Evolutionary conservation across 257 asterid genomes (phyloP).

Genomic region (Solanum peruvianum): DNA sequence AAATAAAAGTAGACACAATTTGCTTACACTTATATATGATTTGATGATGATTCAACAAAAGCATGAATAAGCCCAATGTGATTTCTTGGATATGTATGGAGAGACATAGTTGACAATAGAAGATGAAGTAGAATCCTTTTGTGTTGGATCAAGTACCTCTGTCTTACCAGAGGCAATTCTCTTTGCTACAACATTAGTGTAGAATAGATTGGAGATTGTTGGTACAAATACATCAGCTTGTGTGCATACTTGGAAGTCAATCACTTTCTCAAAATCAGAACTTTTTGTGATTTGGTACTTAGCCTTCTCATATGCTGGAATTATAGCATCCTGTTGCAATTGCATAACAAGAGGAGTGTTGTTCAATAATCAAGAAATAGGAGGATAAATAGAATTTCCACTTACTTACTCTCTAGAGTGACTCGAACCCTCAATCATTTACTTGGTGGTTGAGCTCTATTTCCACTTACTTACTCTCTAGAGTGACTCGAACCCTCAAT

Average conservation of each 20-base stretch:
- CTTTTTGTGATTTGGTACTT: slow-evolving; percentile 2
- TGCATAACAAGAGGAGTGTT: not conserved
- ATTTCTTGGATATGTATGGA: slow-evolving; percentile 24
- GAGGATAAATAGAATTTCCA: too few species aligned
- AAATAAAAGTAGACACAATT: not conserved
- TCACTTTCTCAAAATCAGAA: slow-evolving; percentile 17
- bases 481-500: not conserved
- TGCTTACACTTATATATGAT: not conserved
- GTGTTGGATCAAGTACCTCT: slow-evolving; percentile 23
- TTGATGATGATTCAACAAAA: slow-evolving; percentile 23
- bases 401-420: not conserved
- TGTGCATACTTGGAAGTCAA: slow-evolving; percentile 35
- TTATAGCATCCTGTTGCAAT: slow-evolving; percentile 31
- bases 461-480: too few species aligned
- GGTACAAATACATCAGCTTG: slow-evolving; percentile 40
- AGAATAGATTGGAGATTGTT: slow-evolving; percentile 20
- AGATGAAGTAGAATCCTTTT: slow-evolving; percentile 8
- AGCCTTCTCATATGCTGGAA: slow-evolving; percentile 19
- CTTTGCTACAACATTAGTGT: slow-evolving; percentile 31
- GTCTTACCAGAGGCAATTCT: slow-evolving; percentile 49
- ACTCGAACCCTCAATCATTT: not conserved
- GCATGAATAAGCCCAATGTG: slow-evolving; percentile 42
- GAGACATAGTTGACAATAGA: slow-evolving; percentile 10
- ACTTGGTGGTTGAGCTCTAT: not conserved
- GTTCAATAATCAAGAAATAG: not conserved